Percentiles rank a stretch among this genome's conserved stretches.
Conservation (phyloP, 495 filamentous ascomycete genomes). For the Halenospora varia region DNA sequence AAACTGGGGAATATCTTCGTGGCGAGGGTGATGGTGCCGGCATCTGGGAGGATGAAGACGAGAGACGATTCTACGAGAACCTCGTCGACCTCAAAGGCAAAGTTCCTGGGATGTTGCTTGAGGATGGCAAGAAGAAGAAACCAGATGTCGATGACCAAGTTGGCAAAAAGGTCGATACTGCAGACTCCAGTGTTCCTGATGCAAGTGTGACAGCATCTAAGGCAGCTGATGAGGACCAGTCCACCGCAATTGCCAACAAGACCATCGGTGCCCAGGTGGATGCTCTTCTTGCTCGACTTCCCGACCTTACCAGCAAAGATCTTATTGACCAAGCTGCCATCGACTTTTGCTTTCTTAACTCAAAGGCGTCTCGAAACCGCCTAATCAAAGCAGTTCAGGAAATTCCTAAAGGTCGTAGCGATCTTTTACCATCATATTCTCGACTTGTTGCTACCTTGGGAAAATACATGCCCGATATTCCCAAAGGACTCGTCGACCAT, state of each 20-base stretch:
- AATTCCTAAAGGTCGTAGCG: constrained; percentile 86
- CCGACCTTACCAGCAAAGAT: constrained; percentile 87
- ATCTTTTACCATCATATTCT: constrained; percentile 90
- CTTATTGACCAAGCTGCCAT: constrained; percentile 86
- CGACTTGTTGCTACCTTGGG: constrained; percentile 89
- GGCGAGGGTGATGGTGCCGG: constrained; percentile 89
- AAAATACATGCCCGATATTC: constrained; percentile 88
- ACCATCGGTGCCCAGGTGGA: constrained; percentile 97
- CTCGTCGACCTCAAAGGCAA: constrained; percentile 92
- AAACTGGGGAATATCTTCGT: constrained; percentile 87
- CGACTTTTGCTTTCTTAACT: constrained; percentile 98
- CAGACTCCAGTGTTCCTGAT: constrained; percentile 33
- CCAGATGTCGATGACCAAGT: constrained; percentile 61
- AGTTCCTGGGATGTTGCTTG: constrained; percentile 87
- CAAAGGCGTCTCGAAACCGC: constrained; percentile 92
- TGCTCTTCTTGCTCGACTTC: constrained; percentile 78
- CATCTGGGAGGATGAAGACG: constrained; percentile 99
- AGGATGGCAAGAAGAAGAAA: constrained; percentile 96
- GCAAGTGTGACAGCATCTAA: constrained; percentile 25
- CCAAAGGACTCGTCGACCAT: constrained; percentile 87
- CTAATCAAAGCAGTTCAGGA: constrained; percentile 92
- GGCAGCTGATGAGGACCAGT: constrained; percentile 73
- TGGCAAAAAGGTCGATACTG: constrained; percentile 49
- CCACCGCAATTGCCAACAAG: constrained; percentile 93
- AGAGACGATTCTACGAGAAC: constrained; percentile 96